Conservation (phyloP, 805 yeast species). For the Teunomyces stri region DNA sequence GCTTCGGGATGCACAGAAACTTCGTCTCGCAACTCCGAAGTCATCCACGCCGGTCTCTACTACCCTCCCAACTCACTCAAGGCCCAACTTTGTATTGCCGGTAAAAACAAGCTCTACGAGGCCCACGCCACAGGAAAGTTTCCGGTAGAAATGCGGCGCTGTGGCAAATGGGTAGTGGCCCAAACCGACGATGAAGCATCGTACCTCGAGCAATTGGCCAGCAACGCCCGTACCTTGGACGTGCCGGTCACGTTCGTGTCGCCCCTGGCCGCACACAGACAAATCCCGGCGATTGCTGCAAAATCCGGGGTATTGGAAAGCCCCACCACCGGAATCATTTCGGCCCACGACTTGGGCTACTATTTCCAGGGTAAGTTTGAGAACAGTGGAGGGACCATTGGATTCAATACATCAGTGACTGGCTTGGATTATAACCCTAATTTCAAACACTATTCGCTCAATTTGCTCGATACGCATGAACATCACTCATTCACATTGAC, state of each 20-base stretch:
- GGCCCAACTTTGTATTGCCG: conserved; percentile 68
- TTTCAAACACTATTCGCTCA: conserved; percentile 20
- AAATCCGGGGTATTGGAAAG: conserved; percentile 61
- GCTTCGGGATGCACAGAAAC: conserved; percentile 71
- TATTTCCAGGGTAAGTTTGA: conserved; percentile 57
- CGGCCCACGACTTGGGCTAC: conserved; percentile 74
- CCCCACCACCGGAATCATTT: conserved; percentile 81
- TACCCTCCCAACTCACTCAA: conserved; percentile 70
- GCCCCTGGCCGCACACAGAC: conserved; percentile 36
- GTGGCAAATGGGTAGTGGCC: conserved; percentile 90
- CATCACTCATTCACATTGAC: conserved; percentile 39
- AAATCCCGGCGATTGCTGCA: conserved; percentile 71
- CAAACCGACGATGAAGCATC: conserved; percentile 64
- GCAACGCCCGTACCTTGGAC: conserved; percentile 42
- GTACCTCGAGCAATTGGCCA: conserved; percentile 49
- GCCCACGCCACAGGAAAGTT: conserved; percentile 36
- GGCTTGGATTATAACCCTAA: conserved; percentile 28
- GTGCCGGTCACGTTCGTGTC: conserved; percentile 59
- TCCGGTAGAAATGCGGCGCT: conserved; percentile 50
- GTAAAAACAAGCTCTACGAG: conserved; percentile 66
- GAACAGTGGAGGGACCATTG: conserved; percentile 60
- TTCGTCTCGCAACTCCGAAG: conserved; percentile 88
- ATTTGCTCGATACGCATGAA: conserved; percentile 27
- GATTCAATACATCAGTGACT: conserved; percentile 57
- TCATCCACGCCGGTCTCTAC: conserved; percentile 87